Evolutionary conservation across 495 filamentous ascomycete species (phyloP).

Genomic region (Astrothelium macrocarpum): DNA sequence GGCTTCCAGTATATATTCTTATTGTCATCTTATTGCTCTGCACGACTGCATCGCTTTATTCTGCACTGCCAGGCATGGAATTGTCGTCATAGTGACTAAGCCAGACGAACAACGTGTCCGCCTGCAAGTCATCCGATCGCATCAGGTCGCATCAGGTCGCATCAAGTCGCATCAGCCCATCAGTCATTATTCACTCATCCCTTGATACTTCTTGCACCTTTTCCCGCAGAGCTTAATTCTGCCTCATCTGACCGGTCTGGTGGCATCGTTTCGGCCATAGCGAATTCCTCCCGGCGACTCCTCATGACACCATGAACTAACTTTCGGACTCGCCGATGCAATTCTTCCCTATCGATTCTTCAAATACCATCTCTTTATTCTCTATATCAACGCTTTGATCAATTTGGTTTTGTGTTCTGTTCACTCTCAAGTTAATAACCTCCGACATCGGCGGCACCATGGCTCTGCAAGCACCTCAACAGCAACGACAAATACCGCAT

Average conservation of each 20-base stretch:
- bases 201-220: not conserved
- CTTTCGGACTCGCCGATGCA: not conserved
- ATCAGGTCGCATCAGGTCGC: too few relatives aligned
- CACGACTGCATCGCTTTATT: too few relatives aligned
- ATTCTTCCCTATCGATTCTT: not conserved
- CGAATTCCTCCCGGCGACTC: too few relatives aligned
- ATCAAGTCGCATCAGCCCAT: not conserved
- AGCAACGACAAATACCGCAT: constrained; percentile 50
- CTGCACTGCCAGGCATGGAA: not conserved
- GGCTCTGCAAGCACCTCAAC: constrained; percentile 70
- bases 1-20: too few relatives aligned
- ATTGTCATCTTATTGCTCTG: too few relatives aligned
- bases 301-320: too few relatives aligned
- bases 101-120: not conserved
- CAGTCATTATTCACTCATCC: not conserved
- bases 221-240: not conserved
- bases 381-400: not conserved
- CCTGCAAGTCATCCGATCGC: not conserved
- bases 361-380: not conserved
- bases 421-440: not conserved
- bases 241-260: too few relatives aligned
- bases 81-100: not conserved
- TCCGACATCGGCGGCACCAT: constrained; percentile 37
- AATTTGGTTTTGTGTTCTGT: not conserved
- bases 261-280: too few relatives aligned